Conservation (phyloP, 2,329 filamentous ascomycete species). For the Emergomyces africanus region DNA sequence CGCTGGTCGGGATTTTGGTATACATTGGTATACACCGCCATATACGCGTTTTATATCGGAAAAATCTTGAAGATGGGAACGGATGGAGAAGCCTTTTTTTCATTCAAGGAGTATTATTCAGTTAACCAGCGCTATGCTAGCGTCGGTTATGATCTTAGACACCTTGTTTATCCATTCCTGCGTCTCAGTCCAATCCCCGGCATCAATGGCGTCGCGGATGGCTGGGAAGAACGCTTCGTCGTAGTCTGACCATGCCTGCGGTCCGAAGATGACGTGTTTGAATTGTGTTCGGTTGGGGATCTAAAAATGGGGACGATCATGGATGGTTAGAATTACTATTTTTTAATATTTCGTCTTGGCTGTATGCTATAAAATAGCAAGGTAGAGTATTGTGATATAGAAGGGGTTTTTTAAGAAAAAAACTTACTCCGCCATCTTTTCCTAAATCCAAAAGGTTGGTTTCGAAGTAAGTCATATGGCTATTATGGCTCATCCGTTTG, state of each 20-base stretch:
- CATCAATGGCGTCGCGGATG: conserved; percentile 68
- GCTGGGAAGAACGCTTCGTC: conserved; percentile 63
- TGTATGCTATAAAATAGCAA: too few relatives aligned
- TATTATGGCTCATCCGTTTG: conserved; percentile 63
- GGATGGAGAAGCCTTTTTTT: too few relatives aligned
- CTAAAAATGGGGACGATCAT: conserved; percentile 29
- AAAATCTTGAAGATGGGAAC: neutral
- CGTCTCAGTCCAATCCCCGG: conserved; percentile 55
- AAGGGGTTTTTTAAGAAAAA: neutral
- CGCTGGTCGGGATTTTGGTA: too few relatives aligned
- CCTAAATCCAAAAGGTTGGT: conserved; percentile 67
- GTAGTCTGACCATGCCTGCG: conserved; percentile 60
- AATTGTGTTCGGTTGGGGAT: conserved; percentile 81
- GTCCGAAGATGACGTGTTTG: conserved; percentile 84
- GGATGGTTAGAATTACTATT: conserved; percentile 3
- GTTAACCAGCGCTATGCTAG: conserved; percentile 38
- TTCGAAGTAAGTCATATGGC: conserved; percentile 69
- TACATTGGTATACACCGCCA: neutral
- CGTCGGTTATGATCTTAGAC: conserved; percentile 51
- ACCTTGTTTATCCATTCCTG: conserved; percentile 59
- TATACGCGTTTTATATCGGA: too few relatives aligned
- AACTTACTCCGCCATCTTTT: conserved; percentile 58
- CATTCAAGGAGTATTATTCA: neutral
- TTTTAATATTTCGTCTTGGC: too few relatives aligned
- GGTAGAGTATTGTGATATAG: neutral